phyloP scores from a whole-genome alignment of 1,139 yeast species.

The Geotrichum bryndzae region DNA sequence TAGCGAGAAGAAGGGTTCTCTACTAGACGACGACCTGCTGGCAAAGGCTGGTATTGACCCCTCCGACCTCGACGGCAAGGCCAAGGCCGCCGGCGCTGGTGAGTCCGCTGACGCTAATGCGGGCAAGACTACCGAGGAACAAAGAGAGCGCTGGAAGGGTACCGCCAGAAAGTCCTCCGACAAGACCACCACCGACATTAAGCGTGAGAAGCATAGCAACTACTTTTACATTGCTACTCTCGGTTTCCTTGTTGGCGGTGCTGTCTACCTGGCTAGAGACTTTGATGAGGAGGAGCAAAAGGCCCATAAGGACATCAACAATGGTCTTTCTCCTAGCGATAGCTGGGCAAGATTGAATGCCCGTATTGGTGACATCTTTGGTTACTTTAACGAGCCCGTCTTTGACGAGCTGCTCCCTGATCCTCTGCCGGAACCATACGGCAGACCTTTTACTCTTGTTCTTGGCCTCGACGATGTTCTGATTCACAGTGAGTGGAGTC shows the following conservation, averaged over 20 bases:
- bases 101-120: constrained; percentile 22
- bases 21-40: constrained; percentile 74
- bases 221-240: constrained; percentile 42
- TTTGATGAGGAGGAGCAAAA: constrained; percentile 75
- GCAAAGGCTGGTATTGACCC: constrained; percentile 77
- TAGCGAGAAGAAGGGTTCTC: constrained; percentile 39
- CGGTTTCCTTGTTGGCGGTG: constrained; percentile 57
- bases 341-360: constrained; percentile 49
- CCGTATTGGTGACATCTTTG: constrained; percentile 69
- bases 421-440: constrained; percentile 86
- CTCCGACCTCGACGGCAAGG: constrained; percentile 32
- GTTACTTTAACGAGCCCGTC: constrained; percentile 88
- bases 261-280: constrained; percentile 72
- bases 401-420: constrained; percentile 89
- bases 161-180: constrained; percentile 39
- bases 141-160: constrained; percentile 33
- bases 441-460: constrained; percentile 87
- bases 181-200: constrained; percentile 62
- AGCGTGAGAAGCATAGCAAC: constrained; percentile 42
- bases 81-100: constrained; percentile 22
- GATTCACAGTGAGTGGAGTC: constrained; percentile 88
- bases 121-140: constrained; percentile 24
- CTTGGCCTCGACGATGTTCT: constrained; percentile 83
- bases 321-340: constrained; percentile 64
- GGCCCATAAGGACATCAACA: constrained; percentile 47